phyloP scores from a whole-genome alignment of 768 basidiomycete species.

The Rhodotorula graminis region DNA sequence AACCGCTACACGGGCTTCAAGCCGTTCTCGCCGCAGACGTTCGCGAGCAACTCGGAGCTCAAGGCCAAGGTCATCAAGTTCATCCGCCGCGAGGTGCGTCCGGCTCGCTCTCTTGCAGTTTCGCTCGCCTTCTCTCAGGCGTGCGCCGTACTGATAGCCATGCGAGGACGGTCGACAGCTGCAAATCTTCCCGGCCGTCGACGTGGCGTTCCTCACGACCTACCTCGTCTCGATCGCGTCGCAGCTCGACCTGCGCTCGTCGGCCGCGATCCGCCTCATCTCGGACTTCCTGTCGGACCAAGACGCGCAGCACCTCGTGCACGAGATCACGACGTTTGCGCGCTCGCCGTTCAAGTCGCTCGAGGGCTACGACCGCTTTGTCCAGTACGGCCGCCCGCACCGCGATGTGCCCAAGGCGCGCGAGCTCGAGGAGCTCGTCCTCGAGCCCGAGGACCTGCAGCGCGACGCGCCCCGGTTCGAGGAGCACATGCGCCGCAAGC shows the following conservation, averaged over 20 bases:
- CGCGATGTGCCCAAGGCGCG: background rate
- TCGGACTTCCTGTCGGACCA: constrained; percentile 39
- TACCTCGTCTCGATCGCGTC: constrained; percentile 41
- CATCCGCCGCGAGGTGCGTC: constrained; percentile 38
- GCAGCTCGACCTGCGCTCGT: constrained; percentile 43
- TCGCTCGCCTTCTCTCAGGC: background rate
- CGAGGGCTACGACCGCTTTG: constrained; percentile 33
- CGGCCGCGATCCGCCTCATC: constrained; percentile 38
- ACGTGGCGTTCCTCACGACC: constrained; percentile 40
- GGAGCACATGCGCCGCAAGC: constrained; percentile 8
- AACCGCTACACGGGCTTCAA: constrained; percentile 42
- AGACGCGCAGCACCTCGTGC: constrained; percentile 41
- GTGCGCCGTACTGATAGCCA: too few relatives aligned
- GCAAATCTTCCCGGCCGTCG: constrained; percentile 40
- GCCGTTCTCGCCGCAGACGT: constrained; percentile 24
- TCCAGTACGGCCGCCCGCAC: constrained; percentile 36
- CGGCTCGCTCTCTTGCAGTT: too few relatives aligned
- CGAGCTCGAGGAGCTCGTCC: constrained; percentile 7
- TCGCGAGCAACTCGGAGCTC: constrained; percentile 28
- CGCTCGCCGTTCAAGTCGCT: constrained; percentile 30
- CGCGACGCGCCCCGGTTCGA: constrained; percentile 21
- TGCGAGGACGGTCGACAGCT: constrained; percentile 9
- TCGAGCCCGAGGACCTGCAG: background rate
- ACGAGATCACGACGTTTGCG: constrained; percentile 35
- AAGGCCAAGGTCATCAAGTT: constrained; percentile 41